Evolutionary conservation across 2,329 filamentous ascomycete genomes (phyloP).

Genomic region (Colletotrichum tanaceti): DNA sequence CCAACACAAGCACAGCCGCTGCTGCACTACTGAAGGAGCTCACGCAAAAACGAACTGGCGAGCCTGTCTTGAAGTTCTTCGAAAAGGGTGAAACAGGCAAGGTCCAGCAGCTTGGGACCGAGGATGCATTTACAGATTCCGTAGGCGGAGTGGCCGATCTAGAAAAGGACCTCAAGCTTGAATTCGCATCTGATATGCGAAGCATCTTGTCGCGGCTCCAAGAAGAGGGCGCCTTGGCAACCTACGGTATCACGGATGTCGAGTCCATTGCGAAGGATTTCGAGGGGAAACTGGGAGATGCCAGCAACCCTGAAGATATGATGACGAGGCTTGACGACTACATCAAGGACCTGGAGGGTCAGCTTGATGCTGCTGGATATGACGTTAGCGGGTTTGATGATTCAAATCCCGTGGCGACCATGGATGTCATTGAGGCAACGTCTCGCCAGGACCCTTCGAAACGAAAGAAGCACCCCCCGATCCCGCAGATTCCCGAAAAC

Average conservation of each 20-base stretch:
- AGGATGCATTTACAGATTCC: constrained; percentile 56
- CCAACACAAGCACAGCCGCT: constrained; percentile 22
- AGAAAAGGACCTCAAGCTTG: constrained; percentile 46
- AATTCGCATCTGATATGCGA: constrained; percentile 43
- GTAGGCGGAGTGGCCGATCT: constrained; percentile 49
- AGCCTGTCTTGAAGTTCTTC: constrained; percentile 57
- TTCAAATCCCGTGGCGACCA: constrained; percentile 33
- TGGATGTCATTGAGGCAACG: constrained; percentile 31
- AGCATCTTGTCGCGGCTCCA: constrained; percentile 48
- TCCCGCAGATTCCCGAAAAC: constrained; percentile 52
- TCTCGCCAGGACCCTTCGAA: constrained; percentile 42
- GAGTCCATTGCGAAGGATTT: constrained; percentile 54
- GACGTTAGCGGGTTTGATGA: constrained; percentile 35
- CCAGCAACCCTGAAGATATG: constrained; percentile 51
- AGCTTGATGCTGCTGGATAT: constrained; percentile 37
- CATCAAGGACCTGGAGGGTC: constrained; percentile 49
- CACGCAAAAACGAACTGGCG: constrained; percentile 34
- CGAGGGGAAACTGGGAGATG: constrained; percentile 30
- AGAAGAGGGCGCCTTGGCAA: constrained; percentile 40
- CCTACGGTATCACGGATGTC: constrained; percentile 58
- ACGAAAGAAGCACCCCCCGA: constrained; percentile 27
- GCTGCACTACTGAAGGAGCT: constrained; percentile 43
- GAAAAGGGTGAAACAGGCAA: constrained; percentile 57
- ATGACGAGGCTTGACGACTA: constrained; percentile 51
- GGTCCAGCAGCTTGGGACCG: constrained; percentile 52